Evolutionary conservation across 1,284 basidiomycete species (phyloP).

Genomic region (Megacollybia platyphylla): DNA sequence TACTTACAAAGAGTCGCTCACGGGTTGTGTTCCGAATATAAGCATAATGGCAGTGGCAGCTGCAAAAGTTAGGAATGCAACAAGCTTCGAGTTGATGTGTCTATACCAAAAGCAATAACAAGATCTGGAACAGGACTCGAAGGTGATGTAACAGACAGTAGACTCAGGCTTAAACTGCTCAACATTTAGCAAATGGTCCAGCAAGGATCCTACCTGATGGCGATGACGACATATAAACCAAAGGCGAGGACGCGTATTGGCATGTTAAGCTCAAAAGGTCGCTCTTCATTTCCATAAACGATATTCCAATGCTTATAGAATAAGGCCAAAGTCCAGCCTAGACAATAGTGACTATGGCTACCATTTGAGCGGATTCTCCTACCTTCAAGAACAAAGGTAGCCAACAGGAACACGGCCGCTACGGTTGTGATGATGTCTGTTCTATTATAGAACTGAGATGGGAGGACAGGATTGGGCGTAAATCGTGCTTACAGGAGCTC

Average conservation of each 20-base stretch:
- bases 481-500: conserved; percentile 18
- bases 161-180: conserved; percentile 20
- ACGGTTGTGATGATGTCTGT: conserved; percentile 25
- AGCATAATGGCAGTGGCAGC: conserved; percentile 27
- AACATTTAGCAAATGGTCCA: not conserved
- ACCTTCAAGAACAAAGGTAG: conserved; percentile 20
- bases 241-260: conserved; percentile 28
- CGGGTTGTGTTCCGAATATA: conserved; percentile 31
- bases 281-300: conserved; percentile 11
- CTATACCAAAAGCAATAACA: conserved; percentile 27
- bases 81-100: not conserved
- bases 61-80: conserved; percentile 9
- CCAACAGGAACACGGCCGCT: conserved; percentile 22
- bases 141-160: conserved; percentile 28
- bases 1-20: conserved; percentile 8
- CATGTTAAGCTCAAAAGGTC: conserved; percentile 25
- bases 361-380: not conserved
- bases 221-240: conserved; percentile 25
- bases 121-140: conserved; percentile 30
- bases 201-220: conserved; percentile 20
- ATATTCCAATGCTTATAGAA: conserved; percentile 21
- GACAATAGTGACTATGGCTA: conserved; percentile 6
- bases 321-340: conserved; percentile 27
- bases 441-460: conserved; percentile 11
- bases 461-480: not conserved